Evolutionary conservation across 2,329 filamentous ascomycete species (phyloP).

Genomic region (Aspergillus texensis): DNA sequence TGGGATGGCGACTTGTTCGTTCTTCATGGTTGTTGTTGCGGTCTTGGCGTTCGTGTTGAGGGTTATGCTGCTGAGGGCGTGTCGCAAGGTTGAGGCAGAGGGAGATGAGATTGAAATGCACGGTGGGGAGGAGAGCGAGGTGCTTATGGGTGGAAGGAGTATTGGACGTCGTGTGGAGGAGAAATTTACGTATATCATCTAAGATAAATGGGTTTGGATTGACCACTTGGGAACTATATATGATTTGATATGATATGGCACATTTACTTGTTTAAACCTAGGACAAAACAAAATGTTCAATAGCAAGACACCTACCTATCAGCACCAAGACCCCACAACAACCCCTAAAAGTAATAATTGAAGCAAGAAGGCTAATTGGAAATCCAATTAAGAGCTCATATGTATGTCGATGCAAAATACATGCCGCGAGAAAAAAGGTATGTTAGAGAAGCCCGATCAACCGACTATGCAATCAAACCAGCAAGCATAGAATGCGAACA

Average conservation of each 20-base stretch:
- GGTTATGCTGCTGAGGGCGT: constrained; percentile 55
- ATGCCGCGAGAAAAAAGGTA: not conserved
- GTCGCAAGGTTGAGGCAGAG: constrained; percentile 33
- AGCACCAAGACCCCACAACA: not conserved
- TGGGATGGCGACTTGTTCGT: constrained; percentile 66
- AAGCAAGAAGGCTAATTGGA: not conserved
- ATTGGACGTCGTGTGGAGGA: constrained; percentile 19
- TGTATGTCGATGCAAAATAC: constrained; percentile 1
- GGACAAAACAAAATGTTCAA: not conserved
- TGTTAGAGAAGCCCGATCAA: not conserved
- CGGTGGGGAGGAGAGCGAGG: constrained; percentile 31
- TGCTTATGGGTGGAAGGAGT: constrained; percentile 28
- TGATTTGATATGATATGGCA: not conserved
- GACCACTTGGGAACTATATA: not conserved
- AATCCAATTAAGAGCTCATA: not conserved
- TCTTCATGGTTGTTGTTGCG: constrained; percentile 65
- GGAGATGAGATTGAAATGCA: constrained; percentile 18
- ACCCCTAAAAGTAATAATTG: not conserved
- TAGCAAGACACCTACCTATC: not conserved
- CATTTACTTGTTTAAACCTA: not conserved
- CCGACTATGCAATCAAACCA: not conserved
- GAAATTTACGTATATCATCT: constrained; percentile 32
- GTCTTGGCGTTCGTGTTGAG: constrained; percentile 58
- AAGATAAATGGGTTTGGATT: not conserved
- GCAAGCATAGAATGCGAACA: not conserved